Base-by-base conservation (phyloP, 2,329 filamentous ascomycete genomes). In the Trichoderma sp. region DNA sequence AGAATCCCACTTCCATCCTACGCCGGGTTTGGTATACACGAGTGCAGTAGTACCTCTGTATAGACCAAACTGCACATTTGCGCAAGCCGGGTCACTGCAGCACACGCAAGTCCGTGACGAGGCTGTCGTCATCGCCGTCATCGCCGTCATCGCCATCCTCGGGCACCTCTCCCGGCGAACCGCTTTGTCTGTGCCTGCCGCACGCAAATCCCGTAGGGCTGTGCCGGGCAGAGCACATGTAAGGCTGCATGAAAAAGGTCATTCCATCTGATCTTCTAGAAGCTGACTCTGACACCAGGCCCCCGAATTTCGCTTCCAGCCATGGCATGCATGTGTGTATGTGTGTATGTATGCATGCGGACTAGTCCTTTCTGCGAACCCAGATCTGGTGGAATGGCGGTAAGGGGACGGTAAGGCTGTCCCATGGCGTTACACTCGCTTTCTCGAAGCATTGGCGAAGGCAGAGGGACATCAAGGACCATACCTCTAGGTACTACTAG, bases 261-360 rank as follows among this genome's bases (percentile, higher is more conserved):
- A 50, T 65, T 65, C 52, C 63, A 57, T 65, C 63, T 65, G 52
- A 57, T 65, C 52, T 65, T 65, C 63, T 57, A 65, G 63, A 65
- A 65, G 63, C 63, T 65, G 63, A 65, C 63, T 48, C 42, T 48
- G 54, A 54, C 52, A 54, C 52, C 37, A 56, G 29, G 15, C 17
- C 27, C 42, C 19, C 27, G 37, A 48, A 35, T 35, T 35, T 65
- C 35, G 37, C 50, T 57, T 57, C 25, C 22, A 54, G 19, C 34
- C 22, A 50, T 35, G 37, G 15, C 61, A 64, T 57, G 63, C 52
- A 65, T 48, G 54, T 10, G 15, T 34, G 48, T 50, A n/a, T 25
- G 8, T 50, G 19, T 25, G 45, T 5, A 4, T 50, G 9, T 22
- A 13, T 25, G 53, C 19, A 32, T 61, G 58, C 25, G 19, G 34